Evolutionary conservation across 2,329 filamentous ascomycete genomes (phyloP), one percentile per base, ranked within the genome.

Genomic region (Pestalotiopsis sp.): DNA sequence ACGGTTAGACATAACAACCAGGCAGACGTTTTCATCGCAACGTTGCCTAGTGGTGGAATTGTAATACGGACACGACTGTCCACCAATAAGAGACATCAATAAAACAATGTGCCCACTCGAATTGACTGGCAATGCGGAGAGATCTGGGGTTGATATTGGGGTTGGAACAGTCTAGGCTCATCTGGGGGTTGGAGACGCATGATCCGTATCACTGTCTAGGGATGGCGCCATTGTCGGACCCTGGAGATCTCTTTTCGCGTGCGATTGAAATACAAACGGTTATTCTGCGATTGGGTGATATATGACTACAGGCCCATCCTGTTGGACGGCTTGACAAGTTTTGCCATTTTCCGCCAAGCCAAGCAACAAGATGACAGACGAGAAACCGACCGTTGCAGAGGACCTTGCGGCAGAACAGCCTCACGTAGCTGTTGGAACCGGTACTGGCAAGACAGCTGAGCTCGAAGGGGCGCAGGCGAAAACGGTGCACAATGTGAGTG

Each of bases 401-500:
- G n/a, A n/a, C 36, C 27, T 40, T 49, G 14, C 12, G 14, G 41
- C 11, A 11, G 64, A 66, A 9, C 64, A 57, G 20, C 64, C 31
- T 36, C 52, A 57, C 25, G 23, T 45, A 31, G 68, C 71, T 25
- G 77, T 77, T n/a, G 71, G 68, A 36, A 76, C 74, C 61, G 74
- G 75, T n/a, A 68, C 72, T 5, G 76, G 75, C 38, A 75, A 75
- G 66, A 77, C 75, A 31, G 75, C 73, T 61, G 72, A 73, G 23
- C 62, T 66, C 20, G 73, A 75, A 4, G 80, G 79, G 38, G 80
- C 79, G 25, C 79, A 81, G 70, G 79, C 80, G 20, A 85, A 82
- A 74, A 73, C 73, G 56, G 82, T 83, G 45, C 78, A 78, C 72
- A 83, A 83, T 73, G 81, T 83, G 68, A 74, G 79, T 78, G 63